Evolutionary conservation across 2,329 filamentous ascomycete species (phyloP), one percentile per base, ranked within the genome.

Genomic region (Fusarium pilosicola): DNA sequence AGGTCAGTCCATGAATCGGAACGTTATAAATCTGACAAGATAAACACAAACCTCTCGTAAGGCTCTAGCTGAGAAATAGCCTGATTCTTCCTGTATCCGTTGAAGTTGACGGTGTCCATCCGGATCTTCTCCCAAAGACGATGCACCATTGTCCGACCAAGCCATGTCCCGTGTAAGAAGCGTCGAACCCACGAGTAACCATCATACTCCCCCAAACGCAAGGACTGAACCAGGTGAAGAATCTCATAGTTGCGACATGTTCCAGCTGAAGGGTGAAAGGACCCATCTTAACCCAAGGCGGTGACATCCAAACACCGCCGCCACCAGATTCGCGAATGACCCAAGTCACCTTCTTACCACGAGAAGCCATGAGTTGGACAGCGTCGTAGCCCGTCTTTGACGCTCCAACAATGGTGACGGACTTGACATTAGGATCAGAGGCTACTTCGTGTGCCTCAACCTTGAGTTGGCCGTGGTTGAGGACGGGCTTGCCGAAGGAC

Each of bases 1-100:
- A 22, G 1, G 13, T 52, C 9, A 52, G 48, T 28, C 2, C 2
- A 5, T 28, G 12, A 5, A 10, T 2, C 1, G 5, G 0, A 20
- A 14, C 6, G 0, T 8, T 7, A 0, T 45, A 20, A 36, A 0
- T 36, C 9, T 0, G 0, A 5, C 1, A 1, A 36, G 17, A 18
- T 36, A 36, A 18, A 36, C 1, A 18, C 34, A 36, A 1, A 36
- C 34, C 34, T 36, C 34, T 54, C 51, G 0, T 38, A 54, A 0
- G 51, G 51, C 24, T 54, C 51, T 2, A 54, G 24, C 0, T 54
- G 24, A 1, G 51, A 5, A 38, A 54, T 38, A 0, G 18, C 6
- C 0, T 54, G 14, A 17, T n/a, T 28, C 5, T 38, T 54, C 24
- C 34, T 54, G 18, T 38, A 54, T 1, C 51, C 51, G 7, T 54